Conservation (phyloP, 441 rosid genomes). For the Syzygium malaccense region DNA sequence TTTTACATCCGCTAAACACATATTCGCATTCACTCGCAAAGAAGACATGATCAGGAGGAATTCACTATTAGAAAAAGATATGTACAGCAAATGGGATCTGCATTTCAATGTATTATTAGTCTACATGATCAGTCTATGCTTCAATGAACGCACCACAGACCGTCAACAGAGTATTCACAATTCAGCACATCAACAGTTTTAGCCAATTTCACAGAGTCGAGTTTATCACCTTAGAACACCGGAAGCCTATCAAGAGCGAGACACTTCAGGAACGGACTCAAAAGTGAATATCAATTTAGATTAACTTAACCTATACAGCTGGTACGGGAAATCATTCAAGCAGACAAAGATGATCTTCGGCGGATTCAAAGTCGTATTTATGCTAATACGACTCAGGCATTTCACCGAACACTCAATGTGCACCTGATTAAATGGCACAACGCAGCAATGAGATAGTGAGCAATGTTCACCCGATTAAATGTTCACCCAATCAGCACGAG, state of each 20-base stretch:
- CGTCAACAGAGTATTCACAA: background rate
- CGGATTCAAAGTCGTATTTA: background rate
- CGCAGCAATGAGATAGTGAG: rapidly evolving
- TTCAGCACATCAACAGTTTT: background rate
- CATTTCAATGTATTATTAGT: background rate
- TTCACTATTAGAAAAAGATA: background rate
- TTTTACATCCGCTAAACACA: no score
- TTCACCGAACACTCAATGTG: background rate
- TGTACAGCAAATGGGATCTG: background rate
- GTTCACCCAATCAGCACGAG: rapidly evolving
- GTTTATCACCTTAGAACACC: no score
- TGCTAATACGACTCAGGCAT: rapidly evolving
- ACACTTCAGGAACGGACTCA: no score
- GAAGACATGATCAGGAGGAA: background rate
- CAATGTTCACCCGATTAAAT: background rate
- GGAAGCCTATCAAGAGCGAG: no score
- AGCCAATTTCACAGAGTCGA: no score
- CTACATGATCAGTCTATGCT: background rate
- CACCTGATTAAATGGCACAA: background rate
- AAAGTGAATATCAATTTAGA: background rate
- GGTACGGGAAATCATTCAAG: background rate
- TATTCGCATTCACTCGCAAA: no score
- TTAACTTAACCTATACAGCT: background rate
- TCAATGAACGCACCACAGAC: background rate
- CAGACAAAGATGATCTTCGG: background rate